Percentiles rank a stretch among this genome's conserved stretches.
Conservation (phyloP, 1,139 yeast species). For the Pichia sp. region DNA sequence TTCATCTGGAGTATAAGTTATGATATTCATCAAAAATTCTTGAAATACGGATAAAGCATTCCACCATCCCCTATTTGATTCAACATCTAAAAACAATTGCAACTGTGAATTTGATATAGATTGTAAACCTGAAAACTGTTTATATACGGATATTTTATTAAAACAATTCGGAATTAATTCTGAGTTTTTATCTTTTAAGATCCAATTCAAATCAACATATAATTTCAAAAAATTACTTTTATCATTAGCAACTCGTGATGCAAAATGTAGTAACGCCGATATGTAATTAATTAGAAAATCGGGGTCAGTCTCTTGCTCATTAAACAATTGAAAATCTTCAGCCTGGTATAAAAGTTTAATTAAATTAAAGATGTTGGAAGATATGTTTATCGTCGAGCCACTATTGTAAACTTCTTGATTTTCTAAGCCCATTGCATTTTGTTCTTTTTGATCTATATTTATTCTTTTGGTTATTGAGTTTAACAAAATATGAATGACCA, state of each 20-base stretch:
- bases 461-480: not conserved
- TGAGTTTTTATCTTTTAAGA: slow-evolving; percentile 3
- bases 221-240: slow-evolving; percentile 1
- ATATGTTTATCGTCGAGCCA: not conserved
- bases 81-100: not conserved
- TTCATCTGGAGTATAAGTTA: slow-evolving; percentile 8
- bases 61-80: slow-evolving; percentile 5
- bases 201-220: slow-evolving; percentile 9
- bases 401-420: not conserved
- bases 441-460: not conserved
- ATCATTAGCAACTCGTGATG: not conserved
- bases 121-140: not conserved
- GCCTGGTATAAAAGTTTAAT: not conserved
- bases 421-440: not conserved
- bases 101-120: not conserved
- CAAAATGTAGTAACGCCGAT: slow-evolving; percentile 7
- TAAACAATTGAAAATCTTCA: not conserved
- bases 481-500: not conserved
- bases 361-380: not conserved
- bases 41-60: slow-evolving; percentile 4
- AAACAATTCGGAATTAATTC: slow-evolving; percentile 1
- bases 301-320: not conserved
- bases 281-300: not conserved
- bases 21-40: slow-evolving; percentile 7
- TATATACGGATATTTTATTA: not conserved